Evolutionary conservation across 1,139 yeast species (phyloP).

Genomic region (Suhomyces bokatorum): DNA sequence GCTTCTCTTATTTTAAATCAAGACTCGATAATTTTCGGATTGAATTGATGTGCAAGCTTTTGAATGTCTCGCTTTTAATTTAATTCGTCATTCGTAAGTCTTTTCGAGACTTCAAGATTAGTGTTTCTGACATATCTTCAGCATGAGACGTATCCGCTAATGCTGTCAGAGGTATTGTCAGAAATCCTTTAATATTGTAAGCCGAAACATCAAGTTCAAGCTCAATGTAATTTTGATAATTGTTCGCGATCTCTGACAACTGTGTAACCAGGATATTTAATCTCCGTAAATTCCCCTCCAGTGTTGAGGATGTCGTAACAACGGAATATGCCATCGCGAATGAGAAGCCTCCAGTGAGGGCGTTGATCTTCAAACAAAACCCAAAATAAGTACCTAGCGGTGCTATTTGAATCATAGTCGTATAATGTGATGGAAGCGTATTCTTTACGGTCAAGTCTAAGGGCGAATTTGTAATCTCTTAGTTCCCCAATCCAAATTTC

Average conservation of each 20-base stretch:
- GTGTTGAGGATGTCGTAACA: conserved; percentile 8
- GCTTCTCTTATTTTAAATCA: too few species aligned
- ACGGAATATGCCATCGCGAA: conserved; percentile 9
- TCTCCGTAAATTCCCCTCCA: conserved; percentile 9
- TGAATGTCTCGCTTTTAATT: too few species aligned
- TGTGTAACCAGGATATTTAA: conserved; percentile 8
- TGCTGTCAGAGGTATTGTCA: too few species aligned
- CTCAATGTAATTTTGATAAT: conserved; percentile 8
- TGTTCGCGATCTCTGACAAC: conserved; percentile 6
- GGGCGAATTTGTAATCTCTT: conserved; percentile 3
- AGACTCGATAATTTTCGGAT: too few species aligned
- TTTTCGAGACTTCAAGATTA: too few species aligned
- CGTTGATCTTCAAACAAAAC: conserved; percentile 7
- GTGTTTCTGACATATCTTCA: too few species aligned
- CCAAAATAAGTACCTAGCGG: conserved; percentile 4
- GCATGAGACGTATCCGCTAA: too few species aligned
- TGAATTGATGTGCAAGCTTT: too few species aligned
- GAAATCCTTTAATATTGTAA: too few species aligned
- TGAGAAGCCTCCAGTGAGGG: conserved; percentile 8
- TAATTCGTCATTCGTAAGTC: too few species aligned
- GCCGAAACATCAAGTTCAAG: background rate
- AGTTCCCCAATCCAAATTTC: conserved; percentile 9
- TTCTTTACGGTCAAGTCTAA: conserved; percentile 8
- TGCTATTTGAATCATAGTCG: conserved; percentile 6
- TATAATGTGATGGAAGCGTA: conserved; percentile 7